Evolutionary conservation across 2,329 filamentous ascomycete genomes (phyloP).

Genomic region (Cadophora malorum): DNA sequence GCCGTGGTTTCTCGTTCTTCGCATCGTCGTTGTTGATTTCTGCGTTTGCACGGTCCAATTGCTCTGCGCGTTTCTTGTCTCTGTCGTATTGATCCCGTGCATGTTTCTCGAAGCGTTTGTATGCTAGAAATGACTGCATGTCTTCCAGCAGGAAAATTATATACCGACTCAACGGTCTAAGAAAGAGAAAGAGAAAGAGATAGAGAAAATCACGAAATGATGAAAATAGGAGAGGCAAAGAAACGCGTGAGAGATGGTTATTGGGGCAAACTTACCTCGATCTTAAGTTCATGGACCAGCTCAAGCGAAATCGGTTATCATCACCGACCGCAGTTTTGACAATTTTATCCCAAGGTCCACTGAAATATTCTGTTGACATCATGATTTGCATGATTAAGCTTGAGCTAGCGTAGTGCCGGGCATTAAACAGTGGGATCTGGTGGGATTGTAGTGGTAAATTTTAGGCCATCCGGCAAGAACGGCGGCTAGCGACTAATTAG

Average conservation of each 20-base stretch:
- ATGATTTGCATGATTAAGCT: conserved; percentile 2
- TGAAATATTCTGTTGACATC: conserved; percentile 18
- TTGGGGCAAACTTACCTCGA: background rate
- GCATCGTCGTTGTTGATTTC: conserved; percentile 19
- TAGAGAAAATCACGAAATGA: background rate
- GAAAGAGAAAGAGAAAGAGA: too few species aligned
- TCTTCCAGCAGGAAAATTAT: background rate
- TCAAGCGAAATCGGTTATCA: background rate
- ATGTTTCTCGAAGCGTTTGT: conserved; percentile 33
- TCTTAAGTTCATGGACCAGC: background rate
- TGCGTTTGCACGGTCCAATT: conserved; percentile 35
- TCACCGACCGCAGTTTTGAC: too few species aligned
- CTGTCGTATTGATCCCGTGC: conserved; percentile 36
- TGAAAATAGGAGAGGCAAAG: background rate
- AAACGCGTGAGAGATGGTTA: background rate
- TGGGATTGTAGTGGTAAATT: too few species aligned
- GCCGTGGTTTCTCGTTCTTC: background rate
- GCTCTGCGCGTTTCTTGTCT: conserved; percentile 33
- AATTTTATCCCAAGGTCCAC: background rate
- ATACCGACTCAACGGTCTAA: background rate
- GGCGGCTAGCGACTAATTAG: background rate
- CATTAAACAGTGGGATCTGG: background rate
- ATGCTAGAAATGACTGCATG: conserved; percentile 37
- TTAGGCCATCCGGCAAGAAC: background rate
- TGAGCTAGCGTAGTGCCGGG: background rate